Conservation (phyloP, 306 rosid genomes). For the Begonia peltatifolia region DNA sequence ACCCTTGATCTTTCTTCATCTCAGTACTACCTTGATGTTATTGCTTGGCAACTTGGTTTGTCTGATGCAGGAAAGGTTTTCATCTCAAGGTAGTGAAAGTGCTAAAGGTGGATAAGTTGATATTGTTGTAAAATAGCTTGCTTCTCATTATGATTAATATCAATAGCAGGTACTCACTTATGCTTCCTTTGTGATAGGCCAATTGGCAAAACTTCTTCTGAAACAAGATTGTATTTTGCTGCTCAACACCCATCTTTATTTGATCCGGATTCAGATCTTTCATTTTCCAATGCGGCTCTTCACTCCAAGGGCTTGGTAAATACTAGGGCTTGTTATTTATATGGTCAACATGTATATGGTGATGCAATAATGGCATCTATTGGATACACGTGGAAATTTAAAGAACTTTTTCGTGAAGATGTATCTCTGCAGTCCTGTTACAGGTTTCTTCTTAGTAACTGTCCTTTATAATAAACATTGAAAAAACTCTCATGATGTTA, state of each 20-base stretch:
- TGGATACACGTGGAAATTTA: slow-evolving; percentile 64
- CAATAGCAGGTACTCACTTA: slow-evolving; percentile 1
- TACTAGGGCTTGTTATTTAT: slow-evolving; percentile 69
- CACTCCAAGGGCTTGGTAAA: slow-evolving; percentile 34
- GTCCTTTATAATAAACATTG: too few relatives aligned
- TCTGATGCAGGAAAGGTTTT: slow-evolving; percentile 42
- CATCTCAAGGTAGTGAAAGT: slow-evolving; percentile 51
- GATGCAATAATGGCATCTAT: slow-evolving; percentile 79
- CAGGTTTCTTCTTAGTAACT: slow-evolving; percentile 34
- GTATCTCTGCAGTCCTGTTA: slow-evolving; percentile 47
- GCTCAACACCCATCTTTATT: slow-evolving; percentile 32
- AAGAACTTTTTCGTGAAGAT: slow-evolving; percentile 65
- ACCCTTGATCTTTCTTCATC: slow-evolving; percentile 39
- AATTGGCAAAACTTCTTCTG: slow-evolving; percentile 81
- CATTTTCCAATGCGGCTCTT: slow-evolving; percentile 26
- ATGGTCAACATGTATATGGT: slow-evolving; percentile 66
- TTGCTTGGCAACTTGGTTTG: slow-evolving; percentile 72
- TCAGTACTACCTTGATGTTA: slow-evolving; percentile 64
- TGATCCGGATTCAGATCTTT: slow-evolving; percentile 28
- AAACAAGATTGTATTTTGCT: slow-evolving; percentile 62
- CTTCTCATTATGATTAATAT: slow-evolving; percentile 5
- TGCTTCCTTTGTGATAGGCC: slow-evolving; percentile 36
- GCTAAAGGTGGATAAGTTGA: slow-evolving; percentile 3
- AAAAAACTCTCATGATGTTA: too few relatives aligned
- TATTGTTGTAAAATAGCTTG: slow-evolving; percentile 6